phyloP scores from a whole-genome alignment of 805 yeast species.

The Wickerhamiella sorbophila region DNA sequence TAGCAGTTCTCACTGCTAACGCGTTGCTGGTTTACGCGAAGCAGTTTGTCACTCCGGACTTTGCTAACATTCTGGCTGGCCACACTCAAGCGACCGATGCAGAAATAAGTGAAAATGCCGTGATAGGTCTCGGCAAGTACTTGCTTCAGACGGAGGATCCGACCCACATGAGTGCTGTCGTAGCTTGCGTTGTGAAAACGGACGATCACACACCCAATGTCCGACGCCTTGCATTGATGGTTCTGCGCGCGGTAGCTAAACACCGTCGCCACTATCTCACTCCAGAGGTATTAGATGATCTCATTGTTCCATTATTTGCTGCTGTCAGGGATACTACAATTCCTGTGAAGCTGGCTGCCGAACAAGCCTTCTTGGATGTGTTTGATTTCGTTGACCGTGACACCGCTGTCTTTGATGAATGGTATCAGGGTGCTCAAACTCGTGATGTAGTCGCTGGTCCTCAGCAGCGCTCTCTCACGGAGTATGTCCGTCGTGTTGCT shows the following conservation, averaged over 20 bases:
- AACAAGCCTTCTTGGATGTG: constrained; percentile 65
- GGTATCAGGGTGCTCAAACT: constrained; percentile 38
- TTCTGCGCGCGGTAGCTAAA: constrained; percentile 60
- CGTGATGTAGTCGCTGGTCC: constrained; percentile 18
- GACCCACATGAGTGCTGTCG: constrained; percentile 25
- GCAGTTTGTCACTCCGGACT: constrained; percentile 14
- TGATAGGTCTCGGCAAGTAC: constrained; percentile 69
- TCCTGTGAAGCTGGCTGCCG: constrained; percentile 90
- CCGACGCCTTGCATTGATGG: constrained; percentile 64
- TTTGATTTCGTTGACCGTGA: constrained; percentile 53
- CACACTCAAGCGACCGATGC: constrained; percentile 9
- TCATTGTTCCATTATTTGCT: constrained; percentile 64
- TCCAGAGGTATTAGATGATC: constrained; percentile 36
- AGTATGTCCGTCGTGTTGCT: constrained; percentile 86
- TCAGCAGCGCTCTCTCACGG: constrained; percentile 56
- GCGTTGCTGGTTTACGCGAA: constrained; percentile 18
- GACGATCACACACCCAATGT: constrained; percentile 54
- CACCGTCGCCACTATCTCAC: constrained; percentile 39
- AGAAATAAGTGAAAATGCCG: constrained; percentile 50
- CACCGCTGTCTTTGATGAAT: constrained; percentile 39
- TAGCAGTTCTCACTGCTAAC: constrained; percentile 18
- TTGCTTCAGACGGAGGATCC: constrained; percentile 29
- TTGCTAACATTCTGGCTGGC: constrained; percentile 17
- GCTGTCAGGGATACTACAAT: constrained; percentile 79
- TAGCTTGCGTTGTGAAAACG: constrained; percentile 41